Conservation (phyloP, 1,284 basidiomycete genomes). For the Ustilago shanxiensis region DNA sequence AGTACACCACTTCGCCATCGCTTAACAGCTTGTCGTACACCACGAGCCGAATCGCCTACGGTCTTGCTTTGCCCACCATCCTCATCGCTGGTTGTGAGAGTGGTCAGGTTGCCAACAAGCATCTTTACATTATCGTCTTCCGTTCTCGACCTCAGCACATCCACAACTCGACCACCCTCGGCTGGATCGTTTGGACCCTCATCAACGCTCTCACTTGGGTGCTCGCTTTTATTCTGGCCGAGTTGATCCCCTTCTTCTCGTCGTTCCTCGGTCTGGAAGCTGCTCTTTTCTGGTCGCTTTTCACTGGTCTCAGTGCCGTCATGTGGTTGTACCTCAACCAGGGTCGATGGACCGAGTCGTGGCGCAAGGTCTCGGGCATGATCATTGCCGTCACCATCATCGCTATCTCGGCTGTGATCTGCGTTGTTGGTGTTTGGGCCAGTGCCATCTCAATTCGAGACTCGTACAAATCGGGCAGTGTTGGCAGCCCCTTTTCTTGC, state of each 20-base stretch:
- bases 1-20: conserved; percentile 63
- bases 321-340: conserved; percentile 63
- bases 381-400: conserved; percentile 62
- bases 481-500: conserved; percentile 70
- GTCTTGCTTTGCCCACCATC: conserved; percentile 62
- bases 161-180: conserved; percentile 42
- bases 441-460: conserved; percentile 68
- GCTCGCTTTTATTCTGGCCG: conserved; percentile 57
- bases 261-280: conserved; percentile 56
- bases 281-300: conserved; percentile 61
- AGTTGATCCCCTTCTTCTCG: conserved; percentile 61
- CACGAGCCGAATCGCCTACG: conserved; percentile 60
- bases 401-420: conserved; percentile 66
- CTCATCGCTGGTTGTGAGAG: conserved; percentile 62
- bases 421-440: conserved; percentile 69
- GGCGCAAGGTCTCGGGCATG: conserved; percentile 43
- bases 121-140: conserved; percentile 57
- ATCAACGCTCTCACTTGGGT: conserved; percentile 63
- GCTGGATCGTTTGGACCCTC: conserved; percentile 56
- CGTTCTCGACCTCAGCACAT: conserved; percentile 50
- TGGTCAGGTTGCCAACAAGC: conserved; percentile 61
- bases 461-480: conserved; percentile 63
- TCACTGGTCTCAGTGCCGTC: conserved; percentile 48
- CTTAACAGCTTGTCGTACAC: conserved; percentile 53
- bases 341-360: conserved; percentile 35